These are phyloP conservation scores for Trametes cubensis DNA, from an alignment of 768 basidiomycete genomes.

Conservation along the genomic window DNA sequence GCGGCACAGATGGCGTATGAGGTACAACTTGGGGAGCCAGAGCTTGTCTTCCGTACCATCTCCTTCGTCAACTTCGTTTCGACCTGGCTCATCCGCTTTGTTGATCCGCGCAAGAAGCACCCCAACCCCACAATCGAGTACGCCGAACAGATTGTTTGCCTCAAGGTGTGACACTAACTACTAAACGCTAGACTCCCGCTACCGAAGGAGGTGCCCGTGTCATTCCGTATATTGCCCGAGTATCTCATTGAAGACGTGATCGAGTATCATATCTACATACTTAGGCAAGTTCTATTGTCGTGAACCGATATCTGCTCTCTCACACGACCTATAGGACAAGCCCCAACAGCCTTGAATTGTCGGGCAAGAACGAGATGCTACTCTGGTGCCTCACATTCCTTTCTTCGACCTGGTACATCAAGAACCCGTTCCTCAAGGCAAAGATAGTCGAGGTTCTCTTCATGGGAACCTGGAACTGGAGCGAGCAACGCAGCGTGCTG, in stretches of 20 bases:
- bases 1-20: constrained; percentile 80
- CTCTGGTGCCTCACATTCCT: constrained; percentile 90
- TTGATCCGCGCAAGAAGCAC: constrained; percentile 78
- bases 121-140: constrained; percentile 71
- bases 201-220: constrained; percentile 79
- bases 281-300: constrained; percentile 55
- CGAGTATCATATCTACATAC: constrained; percentile 83
- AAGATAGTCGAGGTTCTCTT: constrained; percentile 90
- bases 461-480: constrained; percentile 67
- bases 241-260: constrained; percentile 93
- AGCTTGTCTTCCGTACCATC: constrained; percentile 75
- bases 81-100: constrained; percentile 90
- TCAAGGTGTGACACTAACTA: neutral
- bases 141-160: constrained; percentile 33
- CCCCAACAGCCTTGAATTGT: constrained; percentile 80
- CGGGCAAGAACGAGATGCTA: constrained; percentile 85
- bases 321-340: constrained; percentile 45
- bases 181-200: constrained; percentile 67
- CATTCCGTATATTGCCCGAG: constrained; percentile 89
- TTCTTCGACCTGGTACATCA: constrained; percentile 95
- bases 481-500: constrained; percentile 71
- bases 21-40: constrained; percentile 85
- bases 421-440: constrained; percentile 96
- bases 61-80: constrained; percentile 90
- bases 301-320: neutral